Base-by-base conservation (phyloP, 345 rosid genomes). In the Heritiera littoralis region DNA sequence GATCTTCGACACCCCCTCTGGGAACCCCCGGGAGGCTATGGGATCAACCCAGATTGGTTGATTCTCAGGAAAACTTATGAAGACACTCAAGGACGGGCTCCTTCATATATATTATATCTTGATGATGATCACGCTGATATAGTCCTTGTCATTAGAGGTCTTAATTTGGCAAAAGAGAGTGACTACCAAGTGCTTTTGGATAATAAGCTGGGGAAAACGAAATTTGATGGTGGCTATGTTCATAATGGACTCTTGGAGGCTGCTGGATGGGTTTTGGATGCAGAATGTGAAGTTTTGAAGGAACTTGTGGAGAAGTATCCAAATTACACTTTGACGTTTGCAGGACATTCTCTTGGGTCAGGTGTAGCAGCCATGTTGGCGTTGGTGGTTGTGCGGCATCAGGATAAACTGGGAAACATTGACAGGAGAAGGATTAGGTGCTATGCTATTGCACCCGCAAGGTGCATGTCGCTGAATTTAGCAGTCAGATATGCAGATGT, bases 401-500 rank as follows among this genome's bases (percentile, higher is more conserved):
- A 84, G 6, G 90, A 88, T 80, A 89, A 87, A 83, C 80, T 93
- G 82, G 97, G 90, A 68, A 83, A 87, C 74, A 88, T 95, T 18
- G 92, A 93, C 45, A 88, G 97, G 77, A 89, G 84, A 77, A 90
- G 97, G 82, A 87, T 93, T 17, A 89, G 99, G 80, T 90, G 98
- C 87, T 96, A 87, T 61, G 97, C 98, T 46, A 89, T 93, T 56
- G 97, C 99, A 11, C 98, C 99, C 82, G 98, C 99, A 65, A 91
- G 99, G 89, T 96, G 98, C 78, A 93, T 93, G 97, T 93, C 98
- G 0, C 85, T 96, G 65, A 96, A 93, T 82, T 86, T 96, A 89
- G 98, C 99, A 0, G 97, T 96, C 52, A 86, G 92, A 86, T 96
- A 92, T 84, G 98, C 97, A 0, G 98, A 93, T 89, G 97, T 92